Evolutionary conservation across 306 rosid species (phyloP).

Genomic region (Luffa aegyptiaca): DNA sequence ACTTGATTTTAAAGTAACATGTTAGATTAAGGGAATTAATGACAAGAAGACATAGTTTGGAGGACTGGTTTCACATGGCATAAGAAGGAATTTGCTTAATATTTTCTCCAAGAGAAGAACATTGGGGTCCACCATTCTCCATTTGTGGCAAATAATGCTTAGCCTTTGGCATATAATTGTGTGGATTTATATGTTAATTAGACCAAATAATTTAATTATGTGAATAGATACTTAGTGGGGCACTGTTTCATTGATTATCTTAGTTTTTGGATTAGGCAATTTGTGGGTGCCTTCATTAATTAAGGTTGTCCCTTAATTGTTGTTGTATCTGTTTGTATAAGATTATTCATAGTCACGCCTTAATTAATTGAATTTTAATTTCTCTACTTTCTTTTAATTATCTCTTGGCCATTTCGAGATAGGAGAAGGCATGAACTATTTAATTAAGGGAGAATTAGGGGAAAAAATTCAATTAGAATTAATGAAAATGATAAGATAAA

Average conservation of each 20-base stretch:
- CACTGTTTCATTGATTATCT: background rate
- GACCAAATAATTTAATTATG: background rate
- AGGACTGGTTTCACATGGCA: background rate
- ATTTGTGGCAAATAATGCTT: background rate
- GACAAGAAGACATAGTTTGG: background rate
- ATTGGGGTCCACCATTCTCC: background rate
- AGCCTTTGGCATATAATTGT: background rate
- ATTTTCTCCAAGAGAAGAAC: background rate
- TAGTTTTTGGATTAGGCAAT: background rate
- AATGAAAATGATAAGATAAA: background rate
- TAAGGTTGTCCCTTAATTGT: background rate
- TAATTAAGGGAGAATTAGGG: no score
- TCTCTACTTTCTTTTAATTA: background rate
- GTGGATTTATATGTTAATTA: background rate
- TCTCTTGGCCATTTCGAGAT: background rate
- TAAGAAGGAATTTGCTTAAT: background rate
- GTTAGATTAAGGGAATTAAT: background rate
- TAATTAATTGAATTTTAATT: background rate
- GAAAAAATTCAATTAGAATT: background rate
- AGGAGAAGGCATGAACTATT: background rate
- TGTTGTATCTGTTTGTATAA: background rate
- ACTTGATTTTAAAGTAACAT: background rate
- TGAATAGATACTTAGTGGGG: background rate
- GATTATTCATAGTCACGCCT: background rate
- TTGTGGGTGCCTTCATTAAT: conserved; percentile 1